phyloP scores from a whole-genome alignment of 768 basidiomycete species.

The Pulveroboletus ravenelii region DNA sequence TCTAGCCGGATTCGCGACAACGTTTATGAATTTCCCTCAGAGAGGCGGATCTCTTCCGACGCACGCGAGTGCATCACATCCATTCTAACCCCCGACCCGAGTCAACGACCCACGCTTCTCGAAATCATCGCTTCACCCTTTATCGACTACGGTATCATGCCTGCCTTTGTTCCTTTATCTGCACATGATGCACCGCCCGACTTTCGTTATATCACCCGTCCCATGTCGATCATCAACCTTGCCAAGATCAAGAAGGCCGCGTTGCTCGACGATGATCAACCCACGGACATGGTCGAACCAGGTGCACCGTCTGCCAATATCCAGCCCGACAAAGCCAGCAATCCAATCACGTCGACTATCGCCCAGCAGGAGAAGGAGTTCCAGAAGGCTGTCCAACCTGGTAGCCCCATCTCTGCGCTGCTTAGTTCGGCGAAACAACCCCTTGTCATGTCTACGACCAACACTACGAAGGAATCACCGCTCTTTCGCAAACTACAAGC shows the following conservation, averaged over 20 bases:
- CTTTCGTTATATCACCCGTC: slow-evolving; percentile 61
- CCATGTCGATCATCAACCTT: slow-evolving; percentile 66
- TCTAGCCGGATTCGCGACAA: slow-evolving; percentile 87
- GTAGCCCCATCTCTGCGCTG: slow-evolving; percentile 88
- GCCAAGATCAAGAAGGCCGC: slow-evolving; percentile 57
- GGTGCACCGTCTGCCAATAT: slow-evolving; percentile 24
- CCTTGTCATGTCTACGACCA: slow-evolving; percentile 62
- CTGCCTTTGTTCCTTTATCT: slow-evolving; percentile 71
- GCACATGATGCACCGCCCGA: slow-evolving; percentile 75
- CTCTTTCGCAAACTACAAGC: slow-evolving; percentile 54
- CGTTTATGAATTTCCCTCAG: slow-evolving; percentile 85
- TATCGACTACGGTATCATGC: slow-evolving; percentile 79
- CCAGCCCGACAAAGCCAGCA: slow-evolving; percentile 22
- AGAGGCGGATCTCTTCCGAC: slow-evolving; percentile 64
- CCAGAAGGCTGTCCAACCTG: slow-evolving; percentile 92
- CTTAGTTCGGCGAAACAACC: slow-evolving; percentile 88
- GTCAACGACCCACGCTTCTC: slow-evolving; percentile 74
- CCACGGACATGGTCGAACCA: slow-evolving; percentile 40
- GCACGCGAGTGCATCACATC: slow-evolving; percentile 73
- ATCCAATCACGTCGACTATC: slow-evolving; percentile 55
- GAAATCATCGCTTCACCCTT: slow-evolving; percentile 83
- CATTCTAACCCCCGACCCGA: slow-evolving; percentile 84
- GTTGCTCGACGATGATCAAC: slow-evolving; percentile 60
- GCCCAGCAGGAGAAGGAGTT: slow-evolving; percentile 94
- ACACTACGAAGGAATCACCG: slow-evolving; percentile 32